These are phyloP conservation scores for Panaeolus cyanescens DNA, from an alignment of 768 basidiomycete species.

Conservation along the genomic window DNA sequence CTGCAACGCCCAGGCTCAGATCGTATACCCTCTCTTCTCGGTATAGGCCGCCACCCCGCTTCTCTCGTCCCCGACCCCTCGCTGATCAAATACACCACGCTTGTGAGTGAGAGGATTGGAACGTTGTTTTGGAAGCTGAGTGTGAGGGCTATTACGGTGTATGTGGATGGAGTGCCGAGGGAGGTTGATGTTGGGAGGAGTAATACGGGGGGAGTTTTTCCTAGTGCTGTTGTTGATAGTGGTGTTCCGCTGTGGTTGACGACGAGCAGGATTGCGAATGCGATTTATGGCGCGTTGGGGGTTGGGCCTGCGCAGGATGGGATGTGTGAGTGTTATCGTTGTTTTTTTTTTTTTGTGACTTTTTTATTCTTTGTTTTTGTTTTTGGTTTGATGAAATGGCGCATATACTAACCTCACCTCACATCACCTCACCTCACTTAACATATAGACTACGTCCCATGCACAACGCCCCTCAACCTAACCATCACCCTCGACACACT, in stretches of 20 bases:
- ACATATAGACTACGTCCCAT: slow-evolving; percentile 70
- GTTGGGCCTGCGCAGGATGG: slow-evolving; percentile 60
- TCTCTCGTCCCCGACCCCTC: slow-evolving; percentile 54
- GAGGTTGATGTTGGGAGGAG: slow-evolving; percentile 43
- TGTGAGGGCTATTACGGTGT: slow-evolving; percentile 62
- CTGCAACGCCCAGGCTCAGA: slow-evolving; percentile 69
- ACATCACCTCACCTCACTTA: not conserved
- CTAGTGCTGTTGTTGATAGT: slow-evolving; percentile 72
- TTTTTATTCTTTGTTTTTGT: slow-evolving; percentile 1
- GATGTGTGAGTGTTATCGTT: slow-evolving; percentile 49
- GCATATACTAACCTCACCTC: too few relatives aligned
- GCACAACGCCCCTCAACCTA: slow-evolving; percentile 70
- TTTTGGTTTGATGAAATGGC: not conserved
- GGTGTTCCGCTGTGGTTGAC: slow-evolving; percentile 72
- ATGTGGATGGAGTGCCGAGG: slow-evolving; percentile 43
- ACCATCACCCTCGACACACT: slow-evolving; percentile 63
- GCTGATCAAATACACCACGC: slow-evolving; percentile 47
- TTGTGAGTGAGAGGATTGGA: slow-evolving; percentile 43
- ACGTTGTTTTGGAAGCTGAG: slow-evolving; percentile 64
- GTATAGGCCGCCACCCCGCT: slow-evolving; percentile 69
- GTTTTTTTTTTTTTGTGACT: not conserved
- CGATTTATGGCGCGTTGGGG: slow-evolving; percentile 75
- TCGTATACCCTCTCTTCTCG: slow-evolving; percentile 58
- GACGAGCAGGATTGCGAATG: slow-evolving; percentile 63
- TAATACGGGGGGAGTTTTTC: slow-evolving; percentile 42